Base-by-base conservation (phyloP, 2,329 filamentous ascomycete species). In the Talaromyces pinophilus region DNA sequence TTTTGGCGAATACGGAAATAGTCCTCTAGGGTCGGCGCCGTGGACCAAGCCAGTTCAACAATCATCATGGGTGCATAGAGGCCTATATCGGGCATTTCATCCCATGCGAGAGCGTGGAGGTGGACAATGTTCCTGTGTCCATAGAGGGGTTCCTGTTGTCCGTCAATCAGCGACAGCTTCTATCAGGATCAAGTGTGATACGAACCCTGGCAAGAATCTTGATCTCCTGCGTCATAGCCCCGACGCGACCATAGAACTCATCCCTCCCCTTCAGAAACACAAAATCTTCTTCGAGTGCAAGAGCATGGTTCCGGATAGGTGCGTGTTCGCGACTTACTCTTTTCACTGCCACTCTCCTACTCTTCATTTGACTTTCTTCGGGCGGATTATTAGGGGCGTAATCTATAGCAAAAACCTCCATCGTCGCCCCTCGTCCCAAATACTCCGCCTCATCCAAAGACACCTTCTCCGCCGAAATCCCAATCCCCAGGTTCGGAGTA, bases 141-240 rank as follows among this genome's bases (percentile, higher is more conserved):
- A 19, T 59, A 42, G 3, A 59, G 13, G 7, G 55, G 55, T 42
- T 59, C 55, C 55, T 59, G 6, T 42, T n/a, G 1, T 11, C 10
- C 17, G 22, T 59, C n/a, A 25, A 7, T 25, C 25, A 25, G 3
- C 25, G 25, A 25, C 25, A 25, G 3, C 25, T 25, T 25, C 25
- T 25, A 3, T 25, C 25, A 25, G 25, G 25, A 25, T 3, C 25
- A 3, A 25, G 25, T 25, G 25, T 25, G 25, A 25, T 25, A 25
- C 25, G 25, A 25, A 25, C 25, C 25, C 25, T 25, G 25, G 25
- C 55, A 15, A 59, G 19, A 25, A 59, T 59, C 19, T 59, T 59
- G 11, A 59, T 59, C 15, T 59, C 55, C 55, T 59, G 55, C 55
- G 22, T 59, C 55, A 59, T 59, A n/a, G 55, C 55, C 15, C 55